Base-by-base conservation (phyloP, 345 rosid genomes). In the Alliaria petiolata region DNA sequence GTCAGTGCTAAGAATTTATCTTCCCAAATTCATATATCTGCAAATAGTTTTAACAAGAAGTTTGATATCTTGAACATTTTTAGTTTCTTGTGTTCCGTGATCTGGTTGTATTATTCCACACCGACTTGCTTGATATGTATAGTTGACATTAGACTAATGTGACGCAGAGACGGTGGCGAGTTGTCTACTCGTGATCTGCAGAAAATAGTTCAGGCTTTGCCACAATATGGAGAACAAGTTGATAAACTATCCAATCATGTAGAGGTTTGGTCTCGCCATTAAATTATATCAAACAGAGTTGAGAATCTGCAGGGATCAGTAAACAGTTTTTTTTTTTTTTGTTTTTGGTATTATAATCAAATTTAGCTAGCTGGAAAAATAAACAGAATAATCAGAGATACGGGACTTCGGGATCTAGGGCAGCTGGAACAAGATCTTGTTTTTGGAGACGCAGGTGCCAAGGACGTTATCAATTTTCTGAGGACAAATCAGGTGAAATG, bases 371-470 rank as follows among this genome's bases (percentile, higher is more conserved):
- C 98, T 55, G 98, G 98, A 74, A 78, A 75, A 73, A 86, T 93
- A 42, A 91, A 91, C 83, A 73, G 62, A 63, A 40, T 82, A 46
- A 87, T 93, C 38, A 82, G 89, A 76, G 91, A 93, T 30, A 52
- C 64, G 26, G 87, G 89, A 30, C 92, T 93, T 69, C 82, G 96
- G 65, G 96, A 91, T 35, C 83, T 91, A 26, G 98, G 98, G 70
- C 95, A 93, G 82, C 84, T 91, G 67, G 98, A 93, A 78, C 97
- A 93, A 85, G 97, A 93, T 84, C 95, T 91, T 81, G 98, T 93
- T 54, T 93, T 93, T 67, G 98, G 98, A 45, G 97, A 93, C 82
- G 96, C 96, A 34, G 97, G 83, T 69, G 90, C 96, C 25, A 91
- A 87, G 65, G 98, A 93, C 38, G 96, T 93, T 67, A 90, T 93